Base-by-base conservation (phyloP, 1,139 yeast genomes). In the Scheffersomyces stambukii region DNA sequence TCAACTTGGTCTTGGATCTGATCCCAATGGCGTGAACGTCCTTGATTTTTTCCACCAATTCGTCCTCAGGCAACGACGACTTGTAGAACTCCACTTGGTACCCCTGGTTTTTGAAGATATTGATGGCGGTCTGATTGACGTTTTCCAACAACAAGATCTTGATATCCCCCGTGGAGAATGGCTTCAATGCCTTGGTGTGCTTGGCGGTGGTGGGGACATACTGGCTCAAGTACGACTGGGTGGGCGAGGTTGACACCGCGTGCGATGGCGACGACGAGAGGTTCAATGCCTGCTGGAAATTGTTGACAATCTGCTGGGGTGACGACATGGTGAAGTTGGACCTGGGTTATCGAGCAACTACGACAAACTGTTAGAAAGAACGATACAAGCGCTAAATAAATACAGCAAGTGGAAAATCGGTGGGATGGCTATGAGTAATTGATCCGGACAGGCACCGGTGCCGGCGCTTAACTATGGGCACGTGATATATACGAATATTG, bases 21-120 rank as follows among this genome's bases (percentile, higher is more conserved):
- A 91, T 89, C 63, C 99, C 98, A 54, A 91, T 79, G 39, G 96
- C 98, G 55, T 91, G 97, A 28, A 88, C 96, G 45, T 83, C 88
- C 55, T 75, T 75, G 58, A 91, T 91, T 62, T 88, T 91, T 64
- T 86, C 96, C 52, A 93, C 85, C 57, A 91, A 76, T 61, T 89
- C 96, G 8, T 81, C 96, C 62, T 91, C 97, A 22, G 88, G 82
- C 45, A 91, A 67, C 8, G 96, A 84, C 32, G 91, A 69, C 66
- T 88, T 91, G 70, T 81, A 77, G 62, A 84, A 86, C 57, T 91
- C 98, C 29, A 93, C 95, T 64, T 93, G 97, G 66, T 91, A 91
- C 33, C 98, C 98, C 67, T 91, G 96, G 32, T 71, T 73, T 40
- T 70, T 73, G 62, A 91, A 81, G 42, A 88, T 86, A 31, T 81